A percentile compares a stretch with the other conserved stretches of the same genome.
These are phyloP conservation scores for Ormosia emarginata DNA, from an alignment of 306 rosid genomes.

Conservation along the genomic window DNA sequence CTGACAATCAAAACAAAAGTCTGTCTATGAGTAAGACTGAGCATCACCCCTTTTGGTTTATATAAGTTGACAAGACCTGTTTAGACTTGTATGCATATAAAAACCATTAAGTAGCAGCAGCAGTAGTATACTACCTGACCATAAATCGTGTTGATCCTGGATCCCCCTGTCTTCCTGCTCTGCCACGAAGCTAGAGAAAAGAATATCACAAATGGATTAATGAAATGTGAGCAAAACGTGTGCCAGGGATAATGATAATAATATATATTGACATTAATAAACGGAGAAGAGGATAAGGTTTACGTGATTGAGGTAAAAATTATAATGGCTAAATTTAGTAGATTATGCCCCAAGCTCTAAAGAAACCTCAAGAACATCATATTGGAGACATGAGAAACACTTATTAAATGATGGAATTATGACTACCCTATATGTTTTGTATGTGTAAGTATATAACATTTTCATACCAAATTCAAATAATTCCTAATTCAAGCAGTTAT, in stretches of 20 bases:
- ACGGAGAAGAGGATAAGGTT: constrained; percentile 11
- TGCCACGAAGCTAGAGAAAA: constrained; percentile 85
- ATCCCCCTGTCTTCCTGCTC: constrained; percentile 99
- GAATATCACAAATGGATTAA: constrained; percentile 13
- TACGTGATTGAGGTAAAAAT: neutral
- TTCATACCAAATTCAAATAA: constrained; percentile 4
- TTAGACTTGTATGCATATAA: neutral
- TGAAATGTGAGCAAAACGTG: constrained; percentile 11
- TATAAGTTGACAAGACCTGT: neutral
- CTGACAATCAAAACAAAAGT: neutral
- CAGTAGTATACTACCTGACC: constrained; percentile 73
- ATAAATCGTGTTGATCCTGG: constrained; percentile 98
- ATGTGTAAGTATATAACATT: neutral
- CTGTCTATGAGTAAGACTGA: neutral
- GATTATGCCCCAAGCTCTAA: neutral
- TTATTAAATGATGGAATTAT: neutral
- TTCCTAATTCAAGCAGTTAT: neutral
- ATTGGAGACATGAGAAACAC: neutral
- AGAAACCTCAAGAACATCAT: neutral
- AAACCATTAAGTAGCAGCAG: neutral
- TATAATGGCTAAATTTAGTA: neutral
- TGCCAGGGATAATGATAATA: neutral
- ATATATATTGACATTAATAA: neutral
- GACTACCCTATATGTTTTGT: neutral
- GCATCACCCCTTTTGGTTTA: neutral